Base-by-base conservation (phyloP, 768 basidiomycete species). In the Lactarius evosmus region DNA sequence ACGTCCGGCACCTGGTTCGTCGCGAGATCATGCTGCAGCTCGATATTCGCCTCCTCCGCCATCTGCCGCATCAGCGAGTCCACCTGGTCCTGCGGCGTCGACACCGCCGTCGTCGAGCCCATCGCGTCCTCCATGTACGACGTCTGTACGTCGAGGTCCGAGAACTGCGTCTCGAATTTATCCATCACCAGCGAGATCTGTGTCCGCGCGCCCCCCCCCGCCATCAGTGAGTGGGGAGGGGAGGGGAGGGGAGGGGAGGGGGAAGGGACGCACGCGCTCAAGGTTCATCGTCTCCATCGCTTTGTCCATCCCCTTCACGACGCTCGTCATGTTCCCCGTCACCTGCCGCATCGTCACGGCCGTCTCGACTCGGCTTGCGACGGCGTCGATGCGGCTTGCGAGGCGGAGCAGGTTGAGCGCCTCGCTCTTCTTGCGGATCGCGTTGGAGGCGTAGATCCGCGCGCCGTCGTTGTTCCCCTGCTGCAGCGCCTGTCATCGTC, bases 271-370 rank as follows among this genome's bases (percentile, higher is more conserved):
- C 71, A 97, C 96, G 74, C 89, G 83, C 71, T 99, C 97, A 61
- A 98, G 83, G 79, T 99, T 98, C 97, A 99, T 99, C 76, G 82
- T 90, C 70, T 97, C 91, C 97, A 99, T 98, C 4, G 97, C 97
- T 73, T 89, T 92, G 74, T 99, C 97, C 97, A 99, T 98, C 36
- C 95, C 95, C 71, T 86, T 87, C 51, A 99, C 97, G 3, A 98
- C 97, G 38, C 88, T 88, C 17, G 93, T 88, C 96, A 99, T 97
- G 74, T 88, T 95, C 4, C 94, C 94, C 33, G 97, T 96, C 44
- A 99, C 91, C 76, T 93, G 85, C 55, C 93, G 85, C 93, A 99
- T 98, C 60, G 96, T 98, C 49, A 98, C 95, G 0, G 97, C 97
- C 19, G 97, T 98, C 78, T 99, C 97, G 0, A 99, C 95, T 29